Evolutionary conservation across 1,284 basidiomycete species (phyloP), one percentile per base, ranked within the genome.

Genomic region (Schizophyllum amplum): DNA sequence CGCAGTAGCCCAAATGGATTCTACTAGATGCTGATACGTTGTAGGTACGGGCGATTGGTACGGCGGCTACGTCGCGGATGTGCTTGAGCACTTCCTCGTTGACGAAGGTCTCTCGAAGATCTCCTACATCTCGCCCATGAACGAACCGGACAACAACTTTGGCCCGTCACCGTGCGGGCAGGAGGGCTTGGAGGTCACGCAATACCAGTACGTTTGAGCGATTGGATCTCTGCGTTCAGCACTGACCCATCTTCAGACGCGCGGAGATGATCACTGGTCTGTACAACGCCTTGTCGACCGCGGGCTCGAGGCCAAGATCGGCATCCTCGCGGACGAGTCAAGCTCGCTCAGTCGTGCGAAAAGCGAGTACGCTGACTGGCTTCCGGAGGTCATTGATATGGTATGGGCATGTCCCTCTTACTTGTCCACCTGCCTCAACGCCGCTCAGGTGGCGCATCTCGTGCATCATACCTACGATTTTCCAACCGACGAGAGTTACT

Each of bases 381-480:
- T 74, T 20, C 66, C 70, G 17, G 65, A 68, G 26, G 71, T 72
- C 21, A 51, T 65, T 4, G 59, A 64, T 52, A 71, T 67, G 62
- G 70, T 70, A 47, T 15, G 54, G 22, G 53, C 1, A 22, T 20
- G 5, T 24, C n/a, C 51, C 15, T 17, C 5, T 6, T 13, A 20
- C 13, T 21, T 50, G 9, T 46, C 5, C 24, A 24, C 24, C 7
- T 17, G 46, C 22, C 50, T 20, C 58, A 20, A 59, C 24, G 55
- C 17, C 56, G 13, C 4, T 6, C 50, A 72, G 70, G 67, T 74
- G 2, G 65, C 69, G 15, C 71, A 68, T 9, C 52, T 74, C 20
- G 71, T 68, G 5, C 72, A 73, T 49, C 71, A 73, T 56, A 72
- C 71, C 2, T 74, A 73, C 57, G 72, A 73, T 55, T 74, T 72